phyloP scores from a whole-genome alignment of 2,329 filamentous ascomycete species.

The Paecilomyces dactylethromorphus region DNA sequence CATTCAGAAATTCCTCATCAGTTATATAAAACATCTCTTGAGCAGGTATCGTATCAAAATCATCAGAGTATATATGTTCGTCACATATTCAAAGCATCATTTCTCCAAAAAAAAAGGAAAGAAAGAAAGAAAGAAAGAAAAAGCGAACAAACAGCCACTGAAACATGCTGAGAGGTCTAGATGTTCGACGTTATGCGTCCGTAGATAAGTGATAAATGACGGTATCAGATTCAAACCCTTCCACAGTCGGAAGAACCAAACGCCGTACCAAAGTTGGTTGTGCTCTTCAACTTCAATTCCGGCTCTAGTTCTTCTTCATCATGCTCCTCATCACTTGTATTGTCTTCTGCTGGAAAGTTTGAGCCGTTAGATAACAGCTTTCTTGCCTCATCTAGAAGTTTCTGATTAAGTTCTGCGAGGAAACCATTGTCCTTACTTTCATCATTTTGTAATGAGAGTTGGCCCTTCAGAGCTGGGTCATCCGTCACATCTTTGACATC shows the following conservation, averaged over 20 bases:
- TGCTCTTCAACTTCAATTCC: constrained; percentile 38
- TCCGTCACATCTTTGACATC: constrained; percentile 33
- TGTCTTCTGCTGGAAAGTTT: constrained; percentile 15
- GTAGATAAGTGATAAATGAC: neutral
- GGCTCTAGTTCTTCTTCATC: constrained; percentile 21
- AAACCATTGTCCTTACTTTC: constrained; percentile 35
- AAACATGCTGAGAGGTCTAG: neutral
- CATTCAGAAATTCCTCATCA: neutral
- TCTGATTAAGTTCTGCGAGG: constrained; percentile 36
- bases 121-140: too few species aligned
- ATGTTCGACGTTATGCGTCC: neutral
- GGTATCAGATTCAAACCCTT: constrained; percentile 7
- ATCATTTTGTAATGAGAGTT: constrained; percentile 36
- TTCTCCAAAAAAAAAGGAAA: neutral
- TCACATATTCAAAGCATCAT: neutral
- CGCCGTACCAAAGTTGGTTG: constrained; percentile 43
- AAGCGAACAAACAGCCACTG: neutral
- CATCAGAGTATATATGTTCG: neutral
- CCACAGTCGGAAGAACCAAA: constrained; percentile 28
- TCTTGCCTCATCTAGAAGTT: constrained; percentile 35
- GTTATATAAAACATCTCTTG: neutral
- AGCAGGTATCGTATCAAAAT: neutral
- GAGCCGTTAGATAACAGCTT: constrained; percentile 20
- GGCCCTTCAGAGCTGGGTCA: constrained; percentile 38
- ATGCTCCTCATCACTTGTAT: constrained; percentile 16